Evolutionary conservation across 179 eudicot species (phyloP).

Genomic region (Silene noctiflora): DNA sequence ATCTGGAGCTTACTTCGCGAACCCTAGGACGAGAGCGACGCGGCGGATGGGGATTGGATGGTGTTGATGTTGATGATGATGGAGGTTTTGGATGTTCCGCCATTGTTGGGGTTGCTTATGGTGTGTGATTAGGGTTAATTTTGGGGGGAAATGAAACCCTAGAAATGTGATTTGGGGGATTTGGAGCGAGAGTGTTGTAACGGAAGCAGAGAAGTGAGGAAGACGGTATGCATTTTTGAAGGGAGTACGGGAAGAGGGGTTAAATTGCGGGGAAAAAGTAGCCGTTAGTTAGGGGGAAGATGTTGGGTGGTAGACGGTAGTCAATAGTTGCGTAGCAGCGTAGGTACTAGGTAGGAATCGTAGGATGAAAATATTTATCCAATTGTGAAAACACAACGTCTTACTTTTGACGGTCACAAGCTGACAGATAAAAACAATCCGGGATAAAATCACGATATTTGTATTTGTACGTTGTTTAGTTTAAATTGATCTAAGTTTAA

Average conservation of each 20-base stretch:
- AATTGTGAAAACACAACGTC: too few relatives aligned
- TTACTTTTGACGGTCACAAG: too few relatives aligned
- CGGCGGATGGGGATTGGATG: conserved; percentile 38
- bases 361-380: too few relatives aligned
- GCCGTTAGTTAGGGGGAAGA: neutral
- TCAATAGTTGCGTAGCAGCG: too few relatives aligned
- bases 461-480: too few relatives aligned
- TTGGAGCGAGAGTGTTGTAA: neutral
- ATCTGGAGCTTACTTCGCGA: conserved; percentile 78
- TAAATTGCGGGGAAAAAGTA: neutral
- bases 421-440: too few relatives aligned
- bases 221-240: too few relatives aligned
- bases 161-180: neutral
- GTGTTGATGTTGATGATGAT: conserved; percentile 25
- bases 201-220: neutral
- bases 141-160: conserved; percentile 18
- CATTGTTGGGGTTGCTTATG: conserved; percentile 24
- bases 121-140: too few relatives aligned
- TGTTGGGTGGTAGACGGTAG: too few relatives aligned
- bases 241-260: neutral
- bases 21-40: conserved; percentile 63
- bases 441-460: too few relatives aligned
- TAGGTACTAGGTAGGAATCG: neutral
- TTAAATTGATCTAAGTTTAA: too few relatives aligned
- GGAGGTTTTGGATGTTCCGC: conserved; percentile 31